Evolutionary conservation across 164 flowering plant genomes (phyloP), one percentile per base, ranked within the genome.

Genomic region (Tetracentron sinense): DNA sequence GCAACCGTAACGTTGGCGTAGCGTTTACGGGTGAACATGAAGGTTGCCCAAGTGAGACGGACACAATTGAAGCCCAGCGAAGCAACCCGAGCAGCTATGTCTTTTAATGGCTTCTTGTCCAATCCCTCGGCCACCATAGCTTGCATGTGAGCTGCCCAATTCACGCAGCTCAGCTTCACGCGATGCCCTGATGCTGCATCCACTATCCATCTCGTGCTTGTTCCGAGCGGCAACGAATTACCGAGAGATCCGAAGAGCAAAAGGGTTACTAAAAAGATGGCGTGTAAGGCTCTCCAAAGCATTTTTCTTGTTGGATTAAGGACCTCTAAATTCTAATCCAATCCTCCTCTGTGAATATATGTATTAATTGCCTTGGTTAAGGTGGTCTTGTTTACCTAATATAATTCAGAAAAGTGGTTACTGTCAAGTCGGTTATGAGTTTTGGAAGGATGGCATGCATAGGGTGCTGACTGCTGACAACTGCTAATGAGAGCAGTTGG

Each of bases 41-140:
- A 72, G 5, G 75, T 71, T 3, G 88, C 73, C 81, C 81, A 78
- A 1, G 84, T 81, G 42, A 83, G 74, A 16, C 88, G 77, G 7
- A 83, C 85, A 61, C 82, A 76, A 54, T 82, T 84, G 66, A 82
- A 84, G 0, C 84, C 83, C 26, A 70, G 50, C 1, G 75, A 58
- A 21, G 66, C 46, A 0, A 84, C 68, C 22, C 51, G 26, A 0
- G 31, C 20, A 1, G 71, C 77, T 10, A 82, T 75, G 20, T 56
- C 64, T 19, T 23, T 46, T 2, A 84, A 42, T 12, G 85, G 84
- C 64, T 74, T 60, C 58, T 74, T 74, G 64, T 74, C 74, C 0
- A 82, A 78, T 25, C 88, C 88, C 59, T 84, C 86, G 0, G 70
- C 74, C 2, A 80, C 35, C 81, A 80, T 74, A 23, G 77, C 62